These are phyloP conservation scores for Brassica napus DNA, from an alignment of 345 rosid species.

Conservation along the genomic window DNA sequence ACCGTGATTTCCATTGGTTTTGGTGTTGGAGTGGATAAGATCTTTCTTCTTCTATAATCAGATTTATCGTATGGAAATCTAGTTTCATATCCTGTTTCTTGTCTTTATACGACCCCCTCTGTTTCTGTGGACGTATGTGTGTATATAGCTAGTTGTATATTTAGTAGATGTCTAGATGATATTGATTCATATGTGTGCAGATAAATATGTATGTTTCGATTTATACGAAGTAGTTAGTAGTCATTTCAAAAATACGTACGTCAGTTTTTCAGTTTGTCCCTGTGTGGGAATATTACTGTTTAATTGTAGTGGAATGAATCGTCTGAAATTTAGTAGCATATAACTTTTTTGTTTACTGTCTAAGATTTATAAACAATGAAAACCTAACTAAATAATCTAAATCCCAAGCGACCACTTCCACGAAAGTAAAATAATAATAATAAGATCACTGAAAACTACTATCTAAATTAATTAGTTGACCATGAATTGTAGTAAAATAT, in stretches of 20 bases:
- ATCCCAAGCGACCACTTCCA: neutral
- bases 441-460: neutral
- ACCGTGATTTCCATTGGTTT: conserved; percentile 25
- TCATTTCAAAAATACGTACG: conserved; percentile 10
- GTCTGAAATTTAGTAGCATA: neutral
- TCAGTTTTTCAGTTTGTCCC: conserved; percentile 16
- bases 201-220: neutral
- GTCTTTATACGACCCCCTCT: conserved; percentile 29
- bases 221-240: conserved; percentile 7
- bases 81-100: conserved; percentile 16
- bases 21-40: conserved; percentile 35
- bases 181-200: neutral
- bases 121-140: conserved; percentile 10
- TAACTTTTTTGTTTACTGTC: neutral
- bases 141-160: conserved; percentile 6
- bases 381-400: neutral
- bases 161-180: neutral
- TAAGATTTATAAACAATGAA: neutral
- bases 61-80: conserved; percentile 18
- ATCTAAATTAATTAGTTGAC: neutral
- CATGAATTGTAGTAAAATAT: neutral
- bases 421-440: neutral
- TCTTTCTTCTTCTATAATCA: neutral
- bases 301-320: neutral
- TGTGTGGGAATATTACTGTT: neutral